These are phyloP conservation scores for Rhizopogon salebrosus DNA, from an alignment of 768 basidiomycete species.

Conservation along the genomic window DNA sequence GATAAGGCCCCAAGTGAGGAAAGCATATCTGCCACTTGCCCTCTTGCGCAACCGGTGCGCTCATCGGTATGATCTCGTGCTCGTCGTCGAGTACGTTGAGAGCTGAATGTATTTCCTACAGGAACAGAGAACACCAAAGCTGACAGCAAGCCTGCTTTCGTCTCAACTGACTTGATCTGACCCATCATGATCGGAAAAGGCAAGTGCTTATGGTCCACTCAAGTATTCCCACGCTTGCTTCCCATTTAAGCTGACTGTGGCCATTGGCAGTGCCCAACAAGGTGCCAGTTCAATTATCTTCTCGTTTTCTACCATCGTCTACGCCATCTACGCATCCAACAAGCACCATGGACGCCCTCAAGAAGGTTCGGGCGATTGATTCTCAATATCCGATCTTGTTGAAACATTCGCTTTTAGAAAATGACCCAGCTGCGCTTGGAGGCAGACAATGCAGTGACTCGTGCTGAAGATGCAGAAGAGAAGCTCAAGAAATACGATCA, in stretches of 20 bases:
- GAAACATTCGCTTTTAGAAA: slow-evolving; percentile 44
- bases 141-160: neutral
- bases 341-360: slow-evolving; percentile 43
- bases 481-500: slow-evolving; percentile 80
- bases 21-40: slow-evolving; percentile 38
- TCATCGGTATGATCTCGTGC: slow-evolving; percentile 34
- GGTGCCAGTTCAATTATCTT: slow-evolving; percentile 4
- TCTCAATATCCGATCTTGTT: neutral
- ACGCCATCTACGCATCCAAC: slow-evolving; percentile 5
- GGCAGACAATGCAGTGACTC: slow-evolving; percentile 73
- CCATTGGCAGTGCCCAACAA: slow-evolving; percentile 12
- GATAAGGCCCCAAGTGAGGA: slow-evolving; percentile 11
- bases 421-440: slow-evolving; percentile 73
- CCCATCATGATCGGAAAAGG: slow-evolving; percentile 30
- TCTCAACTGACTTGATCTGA: neutral
- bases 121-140: neutral
- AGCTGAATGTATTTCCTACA: slow-evolving; percentile 2
- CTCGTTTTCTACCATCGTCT: slow-evolving; percentile 5
- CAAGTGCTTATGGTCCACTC: slow-evolving; percentile 7
- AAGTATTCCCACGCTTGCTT: slow-evolving; percentile 30
- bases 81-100: neutral
- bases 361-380: slow-evolving; percentile 28
- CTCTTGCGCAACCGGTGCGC: slow-evolving; percentile 74
- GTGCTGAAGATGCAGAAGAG: slow-evolving; percentile 84
- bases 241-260: slow-evolving; percentile 16